phyloP scores from a whole-genome alignment of 1,139 yeast species.

The Zygosaccharomyces pseudobailii region DNA sequence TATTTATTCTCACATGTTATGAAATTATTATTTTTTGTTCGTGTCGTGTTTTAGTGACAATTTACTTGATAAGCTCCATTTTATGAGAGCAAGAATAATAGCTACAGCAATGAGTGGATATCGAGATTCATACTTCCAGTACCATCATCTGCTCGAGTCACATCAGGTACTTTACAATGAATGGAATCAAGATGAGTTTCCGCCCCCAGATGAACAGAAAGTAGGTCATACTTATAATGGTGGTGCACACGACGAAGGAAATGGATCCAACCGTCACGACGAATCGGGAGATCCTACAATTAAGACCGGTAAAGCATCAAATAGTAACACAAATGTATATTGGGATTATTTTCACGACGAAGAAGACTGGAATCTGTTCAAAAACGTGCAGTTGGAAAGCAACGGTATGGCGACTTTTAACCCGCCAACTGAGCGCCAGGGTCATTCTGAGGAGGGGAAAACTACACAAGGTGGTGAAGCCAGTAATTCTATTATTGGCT shows the following conservation, averaged over 20 bases:
- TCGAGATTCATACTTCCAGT: slow-evolving; percentile 22
- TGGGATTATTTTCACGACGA: slow-evolving; percentile 30
- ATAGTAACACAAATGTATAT: slow-evolving; percentile 14
- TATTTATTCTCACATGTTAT: neutral
- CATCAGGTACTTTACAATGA: slow-evolving; percentile 25
- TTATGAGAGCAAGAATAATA: neutral
- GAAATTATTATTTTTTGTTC: neutral
- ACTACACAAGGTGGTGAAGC: neutral
- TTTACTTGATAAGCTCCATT: neutral
- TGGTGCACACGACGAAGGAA: slow-evolving; percentile 1
- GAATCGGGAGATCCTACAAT: slow-evolving; percentile 3
- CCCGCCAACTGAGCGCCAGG: slow-evolving; percentile 5
- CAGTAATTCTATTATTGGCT: slow-evolving; percentile 12
- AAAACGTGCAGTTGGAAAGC: slow-evolving; percentile 20
- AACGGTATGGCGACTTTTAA: slow-evolving; percentile 17
- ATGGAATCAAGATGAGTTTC: slow-evolving; percentile 27
- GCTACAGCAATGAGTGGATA: slow-evolving; percentile 11
- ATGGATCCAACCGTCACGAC: slow-evolving; percentile 5
- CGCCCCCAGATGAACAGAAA: slow-evolving; percentile 24
- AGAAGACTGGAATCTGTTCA: slow-evolving; percentile 26
- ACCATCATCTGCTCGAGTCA: slow-evolving; percentile 17
- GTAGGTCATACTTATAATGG: slow-evolving; percentile 4
- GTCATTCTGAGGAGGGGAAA: neutral
- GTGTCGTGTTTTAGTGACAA: neutral
- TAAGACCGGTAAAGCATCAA: slow-evolving; percentile 3